Base-by-base conservation (phyloP, 2,329 filamentous ascomycete species). In the Metarhizium robertsii region DNA sequence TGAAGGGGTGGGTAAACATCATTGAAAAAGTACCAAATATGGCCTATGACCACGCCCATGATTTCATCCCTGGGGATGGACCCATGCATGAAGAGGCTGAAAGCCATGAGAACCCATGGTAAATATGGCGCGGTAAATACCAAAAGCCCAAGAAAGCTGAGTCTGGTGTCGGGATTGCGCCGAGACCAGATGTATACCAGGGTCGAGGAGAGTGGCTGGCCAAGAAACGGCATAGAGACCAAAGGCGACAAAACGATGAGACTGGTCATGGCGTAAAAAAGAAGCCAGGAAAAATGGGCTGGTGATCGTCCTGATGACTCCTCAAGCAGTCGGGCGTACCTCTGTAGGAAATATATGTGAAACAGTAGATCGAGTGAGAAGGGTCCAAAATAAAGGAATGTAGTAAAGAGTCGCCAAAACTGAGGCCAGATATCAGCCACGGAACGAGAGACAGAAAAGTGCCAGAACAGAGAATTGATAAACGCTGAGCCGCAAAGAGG, bases 131-230 rank as follows among this genome's bases (percentile, higher is more conserved):
- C 94, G 5, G 88, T 90, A 72, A 99, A 97, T 1, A 94, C 88
- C 46, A 97, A 73, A 50, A 99, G 70, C 0, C 94, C 94, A 4
- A 99, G 74, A 69, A 96, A 91, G 67, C 90, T 95, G 14, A 99
- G 79, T 56, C 90, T 80, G 0, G 91, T 95, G 60, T 96, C 90
- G 0, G 94, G 92, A 68, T 99, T 97, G 56, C 92, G 85, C 53
- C 94, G 83, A 60, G 91, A 94, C 94, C 94, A 99, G 65, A 99
- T 96, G 71, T 99, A 99, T 55, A 97, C 92, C 58, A 99, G 78
- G 6, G 90, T 96, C 52, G 90, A 95, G 4, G 90, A 95, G 14
- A 99, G 80, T 2, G 92, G 89, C 46, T 92, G 90, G n/a, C 94
- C 94, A 11, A 99, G 82, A 70, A 96, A 99, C 1, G 90, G 90